phyloP scores from a whole-genome alignment of 148 eudicot species.

The Camellia lanceoleosa region DNA sequence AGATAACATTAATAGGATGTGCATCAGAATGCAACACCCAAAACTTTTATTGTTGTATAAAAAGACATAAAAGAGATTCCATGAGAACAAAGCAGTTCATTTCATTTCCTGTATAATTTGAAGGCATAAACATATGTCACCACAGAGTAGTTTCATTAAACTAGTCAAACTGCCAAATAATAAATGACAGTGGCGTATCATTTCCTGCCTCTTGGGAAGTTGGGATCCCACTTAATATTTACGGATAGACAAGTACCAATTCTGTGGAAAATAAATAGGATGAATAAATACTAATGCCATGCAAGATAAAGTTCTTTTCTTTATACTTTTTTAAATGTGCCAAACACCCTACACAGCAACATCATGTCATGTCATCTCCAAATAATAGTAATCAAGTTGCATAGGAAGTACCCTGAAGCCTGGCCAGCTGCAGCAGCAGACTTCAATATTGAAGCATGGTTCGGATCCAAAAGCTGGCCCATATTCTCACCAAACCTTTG shows the following conservation, averaged over 20 bases:
- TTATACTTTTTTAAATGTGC: neutral
- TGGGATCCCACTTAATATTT: neutral
- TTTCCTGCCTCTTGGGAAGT: neutral
- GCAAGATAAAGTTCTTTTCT: neutral
- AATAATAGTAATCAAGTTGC: neutral
- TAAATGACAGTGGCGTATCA: neutral
- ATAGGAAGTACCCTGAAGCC: slow-evolving; percentile 41
- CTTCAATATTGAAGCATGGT: slow-evolving; percentile 46
- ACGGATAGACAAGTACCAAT: neutral
- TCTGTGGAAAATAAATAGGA: neutral
- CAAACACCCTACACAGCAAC: neutral
- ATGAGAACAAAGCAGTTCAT: neutral
- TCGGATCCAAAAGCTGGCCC: slow-evolving; percentile 54
- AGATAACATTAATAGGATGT: neutral
- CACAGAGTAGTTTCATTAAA: neutral
- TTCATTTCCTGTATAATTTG: neutral
- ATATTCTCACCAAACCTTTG: slow-evolving; percentile 57
- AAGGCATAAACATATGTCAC: neutral
- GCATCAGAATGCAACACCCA: neutral
- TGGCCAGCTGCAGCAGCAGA: slow-evolving; percentile 51
- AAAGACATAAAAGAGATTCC: neutral
- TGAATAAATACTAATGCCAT: neutral
- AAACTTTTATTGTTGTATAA: neutral
- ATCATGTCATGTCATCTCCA: neutral
- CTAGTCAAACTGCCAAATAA: neutral